A percentile compares a stretch with the other conserved stretches of the same genome.
Evolutionary conservation across 257 asterid species (phyloP).

Genomic region (Solanum peruvianum): DNA sequence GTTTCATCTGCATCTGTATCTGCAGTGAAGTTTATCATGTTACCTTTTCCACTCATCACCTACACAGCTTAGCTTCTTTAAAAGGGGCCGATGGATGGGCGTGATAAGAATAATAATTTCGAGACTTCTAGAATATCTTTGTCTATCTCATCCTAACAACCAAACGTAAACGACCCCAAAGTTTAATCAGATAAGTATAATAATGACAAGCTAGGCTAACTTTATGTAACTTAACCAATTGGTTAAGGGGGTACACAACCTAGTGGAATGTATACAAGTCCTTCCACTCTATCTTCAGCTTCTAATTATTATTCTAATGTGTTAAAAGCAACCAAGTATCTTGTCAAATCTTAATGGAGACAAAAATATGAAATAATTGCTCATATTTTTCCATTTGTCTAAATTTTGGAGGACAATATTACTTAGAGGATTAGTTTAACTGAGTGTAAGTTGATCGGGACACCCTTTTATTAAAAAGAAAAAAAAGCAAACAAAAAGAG

Average conservation of each 20-base stretch:
- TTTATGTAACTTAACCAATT: neutral
- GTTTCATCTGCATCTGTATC: neutral
- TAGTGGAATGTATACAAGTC: neutral
- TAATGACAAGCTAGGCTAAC: neutral
- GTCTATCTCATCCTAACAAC: neutral
- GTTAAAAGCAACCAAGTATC: neutral
- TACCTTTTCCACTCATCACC: neutral
- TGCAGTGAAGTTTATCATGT: neutral
- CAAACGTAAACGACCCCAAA: neutral
- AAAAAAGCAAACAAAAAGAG: neutral
- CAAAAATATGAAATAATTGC: neutral
- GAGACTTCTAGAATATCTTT: neutral
- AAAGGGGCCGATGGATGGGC: neutral
- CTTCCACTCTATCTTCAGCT: neutral
- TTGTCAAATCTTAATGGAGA: neutral
- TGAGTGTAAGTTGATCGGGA: neutral
- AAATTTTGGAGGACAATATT: neutral
- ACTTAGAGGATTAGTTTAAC: neutral
- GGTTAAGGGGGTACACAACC: neutral
- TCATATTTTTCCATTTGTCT: neutral
- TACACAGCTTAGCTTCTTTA: neutral
- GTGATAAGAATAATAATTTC: neutral
- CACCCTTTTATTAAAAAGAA: neutral
- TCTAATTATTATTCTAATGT: neutral
- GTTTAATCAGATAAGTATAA: neutral